Evolutionary conservation across 1,284 basidiomycete species (phyloP).

Genomic region (Ustilago loliicola): DNA sequence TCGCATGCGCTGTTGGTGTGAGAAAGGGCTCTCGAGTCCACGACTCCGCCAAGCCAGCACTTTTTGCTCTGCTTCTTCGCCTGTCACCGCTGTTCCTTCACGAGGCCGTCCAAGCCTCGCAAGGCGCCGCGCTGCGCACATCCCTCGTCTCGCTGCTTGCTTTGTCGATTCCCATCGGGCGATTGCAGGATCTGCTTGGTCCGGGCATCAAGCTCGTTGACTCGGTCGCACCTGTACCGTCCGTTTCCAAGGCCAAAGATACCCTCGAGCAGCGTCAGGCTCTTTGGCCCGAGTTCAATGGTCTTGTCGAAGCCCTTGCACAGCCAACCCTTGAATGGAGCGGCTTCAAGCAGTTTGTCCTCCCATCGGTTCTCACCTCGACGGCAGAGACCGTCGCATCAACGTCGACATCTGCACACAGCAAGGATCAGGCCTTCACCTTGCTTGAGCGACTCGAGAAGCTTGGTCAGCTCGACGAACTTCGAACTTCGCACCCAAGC

Average conservation of each 20-base stretch:
- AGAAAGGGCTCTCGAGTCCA: conserved; percentile 65
- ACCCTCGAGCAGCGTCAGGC: conserved; percentile 31
- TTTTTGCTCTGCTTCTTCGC: conserved; percentile 54
- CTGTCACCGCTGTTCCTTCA: conserved; percentile 46
- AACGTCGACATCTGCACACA: conserved; percentile 19
- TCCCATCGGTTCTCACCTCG: conserved; percentile 60
- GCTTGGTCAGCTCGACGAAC: conserved; percentile 43
- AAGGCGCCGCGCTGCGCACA: conserved; percentile 31
- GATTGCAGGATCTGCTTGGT: conserved; percentile 67
- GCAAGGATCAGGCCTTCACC: conserved; percentile 49
- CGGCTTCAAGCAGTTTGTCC: conserved; percentile 63
- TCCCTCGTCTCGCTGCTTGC: conserved; percentile 55
- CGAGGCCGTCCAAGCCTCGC: conserved; percentile 17
- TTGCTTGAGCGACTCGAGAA: conserved; percentile 60
- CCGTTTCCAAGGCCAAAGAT: conserved; percentile 25
- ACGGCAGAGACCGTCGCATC: conserved; percentile 52
- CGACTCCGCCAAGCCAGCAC: conserved; percentile 48
- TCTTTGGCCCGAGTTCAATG: conserved; percentile 57
- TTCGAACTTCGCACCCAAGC: conserved; percentile 37
- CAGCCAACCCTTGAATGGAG: conserved; percentile 55
- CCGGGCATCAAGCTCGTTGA: conserved; percentile 61
- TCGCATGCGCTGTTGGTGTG: conserved; percentile 58
- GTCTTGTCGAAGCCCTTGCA: conserved; percentile 58
- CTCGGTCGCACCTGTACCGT: conserved; percentile 37
- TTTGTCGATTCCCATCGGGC: conserved; percentile 58